Evolutionary conservation across 1,284 basidiomycete genomes (phyloP).

Genomic region (Neonothopanus nambi): DNA sequence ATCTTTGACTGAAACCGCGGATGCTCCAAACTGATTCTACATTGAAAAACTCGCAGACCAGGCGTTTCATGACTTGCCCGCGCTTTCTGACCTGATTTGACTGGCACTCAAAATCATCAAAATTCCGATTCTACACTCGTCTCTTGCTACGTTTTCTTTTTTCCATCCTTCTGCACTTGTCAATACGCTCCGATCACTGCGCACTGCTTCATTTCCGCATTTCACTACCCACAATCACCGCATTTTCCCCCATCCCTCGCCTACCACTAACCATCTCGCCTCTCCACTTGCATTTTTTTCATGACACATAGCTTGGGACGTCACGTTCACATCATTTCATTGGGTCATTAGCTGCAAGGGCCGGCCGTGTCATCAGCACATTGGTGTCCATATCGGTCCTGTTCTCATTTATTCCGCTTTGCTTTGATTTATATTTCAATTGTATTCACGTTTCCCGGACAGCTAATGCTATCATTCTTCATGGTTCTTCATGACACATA

Average conservation of each 20-base stretch:
- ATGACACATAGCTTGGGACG: conserved; percentile 20
- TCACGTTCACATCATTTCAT: not conserved
- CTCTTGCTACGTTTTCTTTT: conserved; percentile 5
- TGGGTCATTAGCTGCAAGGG: conserved; percentile 17
- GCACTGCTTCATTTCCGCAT: conserved; percentile 3
- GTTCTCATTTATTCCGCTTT: conserved; percentile 21
- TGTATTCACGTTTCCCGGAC: conserved; percentile 21
- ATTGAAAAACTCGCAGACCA: conserved; percentile 3
- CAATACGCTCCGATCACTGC: not conserved
- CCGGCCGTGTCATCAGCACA: conserved; percentile 3
- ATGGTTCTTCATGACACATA: conserved; percentile 22
- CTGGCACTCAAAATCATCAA: not conserved
- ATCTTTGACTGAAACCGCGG: conserved; percentile 41
- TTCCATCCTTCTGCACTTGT: not conserved
- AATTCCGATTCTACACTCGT: not conserved
- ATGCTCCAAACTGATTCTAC: not conserved
- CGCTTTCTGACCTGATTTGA: not conserved
- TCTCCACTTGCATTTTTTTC: conserved; percentile 34
- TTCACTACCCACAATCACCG: conserved; percentile 15
- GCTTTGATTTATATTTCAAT: conserved; percentile 26
- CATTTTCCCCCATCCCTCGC: no score
- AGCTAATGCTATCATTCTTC: conserved; percentile 22
- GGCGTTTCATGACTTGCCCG: conserved; percentile 1
- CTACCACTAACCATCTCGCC: no score
- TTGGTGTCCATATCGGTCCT: conserved; percentile 14